A percentile compares a stretch with the other conserved stretches of the same genome.
Conservation (phyloP, 2,329 filamentous ascomycete species). For the Aspergillus quadrilineatus region DNA sequence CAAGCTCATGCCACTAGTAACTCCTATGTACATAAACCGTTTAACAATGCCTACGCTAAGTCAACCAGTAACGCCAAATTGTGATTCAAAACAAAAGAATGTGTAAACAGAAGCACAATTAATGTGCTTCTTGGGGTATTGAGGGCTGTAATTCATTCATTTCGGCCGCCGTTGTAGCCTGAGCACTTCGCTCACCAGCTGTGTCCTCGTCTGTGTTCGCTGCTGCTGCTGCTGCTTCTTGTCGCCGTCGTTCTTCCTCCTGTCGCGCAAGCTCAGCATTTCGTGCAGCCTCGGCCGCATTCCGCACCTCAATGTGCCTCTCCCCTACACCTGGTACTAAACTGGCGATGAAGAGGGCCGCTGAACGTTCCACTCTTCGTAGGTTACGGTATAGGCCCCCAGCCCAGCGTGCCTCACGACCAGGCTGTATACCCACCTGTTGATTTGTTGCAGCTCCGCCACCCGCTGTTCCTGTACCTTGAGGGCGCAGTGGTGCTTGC, state of each 20-base stretch:
- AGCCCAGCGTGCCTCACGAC: neutral
- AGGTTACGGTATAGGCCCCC: conserved; percentile 32
- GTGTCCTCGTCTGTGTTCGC: conserved; percentile 4
- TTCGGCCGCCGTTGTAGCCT: neutral
- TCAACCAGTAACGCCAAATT: conserved; percentile 5
- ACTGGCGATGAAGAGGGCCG: conserved; percentile 63
- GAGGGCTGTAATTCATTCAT: conserved; percentile 4
- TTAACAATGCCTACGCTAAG: conserved; percentile 10
- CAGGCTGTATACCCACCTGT: conserved; percentile 5
- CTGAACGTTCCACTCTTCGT: conserved; percentile 53
- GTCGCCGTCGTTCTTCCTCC: conserved; percentile 26
- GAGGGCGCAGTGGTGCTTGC: conserved; percentile 10
- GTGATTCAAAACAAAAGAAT: neutral
- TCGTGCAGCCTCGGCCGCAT: conserved; percentile 48
- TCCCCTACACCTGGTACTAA: conserved; percentile 63
- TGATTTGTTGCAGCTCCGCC: conserved; percentile 7
- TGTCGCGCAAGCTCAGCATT: conserved; percentile 29
- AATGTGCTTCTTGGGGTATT: conserved; percentile 18
- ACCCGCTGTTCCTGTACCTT: conserved; percentile 7
- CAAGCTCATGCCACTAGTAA: conserved; percentile 1
- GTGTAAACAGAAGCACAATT: neutral
- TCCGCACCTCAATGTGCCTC: conserved; percentile 57
- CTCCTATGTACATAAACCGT: conserved; percentile 8
- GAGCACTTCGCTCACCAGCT: neutral
- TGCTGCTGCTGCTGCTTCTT: conserved; percentile 21